phyloP scores from a whole-genome alignment of 2,329 filamentous ascomycete species.

The Didymosphaeria variabile region DNA sequence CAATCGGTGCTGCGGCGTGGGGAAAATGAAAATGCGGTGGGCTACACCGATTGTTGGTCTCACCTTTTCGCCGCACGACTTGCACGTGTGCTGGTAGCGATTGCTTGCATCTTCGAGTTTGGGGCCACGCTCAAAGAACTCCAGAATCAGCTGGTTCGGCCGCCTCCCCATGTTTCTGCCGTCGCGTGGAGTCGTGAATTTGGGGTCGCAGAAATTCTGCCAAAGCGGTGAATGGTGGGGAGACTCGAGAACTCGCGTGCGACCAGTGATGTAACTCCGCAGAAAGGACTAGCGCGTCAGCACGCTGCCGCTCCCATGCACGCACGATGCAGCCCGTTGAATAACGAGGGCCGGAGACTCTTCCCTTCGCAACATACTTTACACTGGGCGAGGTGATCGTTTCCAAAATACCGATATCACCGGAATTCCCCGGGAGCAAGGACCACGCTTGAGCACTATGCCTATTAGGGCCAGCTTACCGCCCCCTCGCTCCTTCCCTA shows the following conservation, averaged over 20 bases:
- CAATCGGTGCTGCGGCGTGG: constrained; percentile 25
- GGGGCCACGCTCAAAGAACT: constrained; percentile 86
- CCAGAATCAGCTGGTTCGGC: constrained; percentile 83
- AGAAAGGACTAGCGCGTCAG: not conserved
- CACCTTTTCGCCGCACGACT: constrained; percentile 79
- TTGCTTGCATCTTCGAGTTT: constrained; percentile 92
- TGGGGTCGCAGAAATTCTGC: constrained; percentile 11
- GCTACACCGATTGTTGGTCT: constrained; percentile 28
- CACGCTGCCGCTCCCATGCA: not conserved
- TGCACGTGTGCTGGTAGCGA: constrained; percentile 91
- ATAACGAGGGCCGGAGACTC: not conserved
- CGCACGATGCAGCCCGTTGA: not conserved
- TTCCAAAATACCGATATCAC: no score
- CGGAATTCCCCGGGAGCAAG: no score
- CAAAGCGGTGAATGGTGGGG: constrained; percentile 1
- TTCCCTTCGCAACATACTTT: not conserved
- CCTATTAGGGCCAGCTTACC: no score
- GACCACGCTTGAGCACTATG: no score
- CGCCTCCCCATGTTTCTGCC: constrained; percentile 73
- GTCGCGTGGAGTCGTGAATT: not conserved
- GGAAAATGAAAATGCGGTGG: constrained; percentile 19
- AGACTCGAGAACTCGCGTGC: not conserved
- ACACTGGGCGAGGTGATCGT: no score
- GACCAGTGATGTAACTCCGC: not conserved
- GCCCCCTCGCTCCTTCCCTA: no score